These are phyloP conservation scores for Cryptococcus sp. DNA, from an alignment of 1,284 basidiomycete species.

Conservation along the genomic window DNA sequence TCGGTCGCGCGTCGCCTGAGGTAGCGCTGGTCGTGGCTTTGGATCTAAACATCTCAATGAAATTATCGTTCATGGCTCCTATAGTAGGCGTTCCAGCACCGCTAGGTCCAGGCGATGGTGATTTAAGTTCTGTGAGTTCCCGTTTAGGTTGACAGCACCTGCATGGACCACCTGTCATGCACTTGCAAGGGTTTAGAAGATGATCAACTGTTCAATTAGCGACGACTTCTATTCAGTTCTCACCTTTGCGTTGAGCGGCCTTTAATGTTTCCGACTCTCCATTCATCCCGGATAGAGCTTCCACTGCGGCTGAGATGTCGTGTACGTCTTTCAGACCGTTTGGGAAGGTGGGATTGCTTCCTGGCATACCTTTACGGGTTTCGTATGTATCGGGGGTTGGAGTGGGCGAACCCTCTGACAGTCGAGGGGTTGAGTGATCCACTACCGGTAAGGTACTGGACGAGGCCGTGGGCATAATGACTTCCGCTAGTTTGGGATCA, in stretches of 20 bases:
- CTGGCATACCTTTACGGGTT: conserved; percentile 40
- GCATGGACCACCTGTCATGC: conserved; percentile 49
- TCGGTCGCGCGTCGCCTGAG: background rate
- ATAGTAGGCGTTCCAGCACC: conserved; percentile 2
- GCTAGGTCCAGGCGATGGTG: conserved; percentile 1
- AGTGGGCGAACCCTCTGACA: background rate
- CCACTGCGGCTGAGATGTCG: conserved; percentile 43
- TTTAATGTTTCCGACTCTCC: conserved; percentile 22
- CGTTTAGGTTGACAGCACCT: conserved; percentile 55
- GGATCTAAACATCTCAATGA: conserved; percentile 32
- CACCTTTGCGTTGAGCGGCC: conserved; percentile 31
- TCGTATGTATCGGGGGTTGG: conserved; percentile 12
- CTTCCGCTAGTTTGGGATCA: conserved; percentile 13
- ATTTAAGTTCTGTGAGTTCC: conserved; percentile 1
- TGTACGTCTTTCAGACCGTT: conserved; percentile 48
- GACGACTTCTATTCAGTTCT: conserved; percentile 51
- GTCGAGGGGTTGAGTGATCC: conserved; percentile 2
- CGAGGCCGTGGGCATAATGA: conserved; percentile 7
- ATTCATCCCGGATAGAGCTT: conserved; percentile 32
- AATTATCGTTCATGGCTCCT: conserved; percentile 11
- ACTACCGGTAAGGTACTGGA: conserved; percentile 52
- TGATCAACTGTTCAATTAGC: conserved; percentile 21
- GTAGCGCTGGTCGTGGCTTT: conserved; percentile 20
- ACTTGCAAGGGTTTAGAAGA: conserved; percentile 48
- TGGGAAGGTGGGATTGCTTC: conserved; percentile 41